Base-by-base conservation (phyloP, 129 eudicot species). In the Chrysanthemum makinoi region DNA sequence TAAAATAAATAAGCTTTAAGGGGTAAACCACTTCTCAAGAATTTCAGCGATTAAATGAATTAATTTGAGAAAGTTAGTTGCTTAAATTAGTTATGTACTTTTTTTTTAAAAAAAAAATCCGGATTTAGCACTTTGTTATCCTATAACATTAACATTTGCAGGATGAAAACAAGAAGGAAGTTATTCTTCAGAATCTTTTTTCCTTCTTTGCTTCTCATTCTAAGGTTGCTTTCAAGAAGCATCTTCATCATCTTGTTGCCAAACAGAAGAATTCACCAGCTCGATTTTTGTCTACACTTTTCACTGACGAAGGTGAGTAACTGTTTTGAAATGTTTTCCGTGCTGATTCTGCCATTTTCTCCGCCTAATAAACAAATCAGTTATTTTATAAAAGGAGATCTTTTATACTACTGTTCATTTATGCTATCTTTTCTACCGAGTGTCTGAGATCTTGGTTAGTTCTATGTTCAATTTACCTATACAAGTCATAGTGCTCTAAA, bases 141-240 rank as follows among this genome's bases (percentile, higher is more conserved):
- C 62, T 66, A 46, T 16, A 58, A 46, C 46, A 18, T 47, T 24
- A 59, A 39, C 19, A 15, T 70, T 77, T 77, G 66, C 95, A 91
- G 97, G 87, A 85, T 82, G 87, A 80, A 39, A 39, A 39, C 46
- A 39, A 39, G 76, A 72, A 83, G 83, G 66, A 71, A 10, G 65
- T 47, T 76, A 79, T 59, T 28, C 87, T 85, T 80, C 80, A 80
- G 72, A 86, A 82, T 69, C 78, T 86, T 19, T 94, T 89, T 74
- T 54, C 79, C 53, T 94, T 94, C 79, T 87, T 82, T 79, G 88
- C 91, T 51, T 84, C 90, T 56, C 86, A 86, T 48, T 52, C 81
- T 30, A 76, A 74, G 74, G 81, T 55, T 62, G 70, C 73, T 52
- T 89, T 83, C 75, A 83, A 75, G 79, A 80, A 80, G 66, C 98